A percentile compares a stretch with the other conserved stretches of the same genome.
Conservation (phyloP, 108 stramenopile genomes). For the Nannochloropsis salina region DNA sequence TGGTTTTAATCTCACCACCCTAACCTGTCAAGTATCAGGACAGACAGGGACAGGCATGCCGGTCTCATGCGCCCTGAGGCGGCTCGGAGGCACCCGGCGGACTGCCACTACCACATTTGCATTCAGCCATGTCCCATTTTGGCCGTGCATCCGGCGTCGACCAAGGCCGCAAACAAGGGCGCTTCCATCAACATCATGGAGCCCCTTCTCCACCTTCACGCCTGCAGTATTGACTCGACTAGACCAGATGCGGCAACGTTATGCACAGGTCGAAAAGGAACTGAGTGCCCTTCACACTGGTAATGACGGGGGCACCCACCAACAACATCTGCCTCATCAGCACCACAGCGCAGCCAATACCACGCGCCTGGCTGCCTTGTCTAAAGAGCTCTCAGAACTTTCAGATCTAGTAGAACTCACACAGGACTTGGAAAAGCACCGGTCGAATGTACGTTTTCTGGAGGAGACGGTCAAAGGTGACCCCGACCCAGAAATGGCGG, state of each 20-base stretch:
- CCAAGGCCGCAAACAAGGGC: neutral
- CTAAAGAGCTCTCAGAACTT: slow-evolving; percentile 9
- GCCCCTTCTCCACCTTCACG: neutral
- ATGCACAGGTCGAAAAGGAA: slow-evolving; percentile 10
- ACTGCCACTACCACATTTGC: too few relatives aligned
- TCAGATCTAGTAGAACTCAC: neutral
- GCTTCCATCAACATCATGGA: neutral
- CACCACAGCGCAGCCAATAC: neutral
- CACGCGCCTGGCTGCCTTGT: neutral
- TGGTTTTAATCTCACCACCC: too few relatives aligned
- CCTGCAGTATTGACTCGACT: neutral
- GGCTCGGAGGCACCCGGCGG: too few relatives aligned
- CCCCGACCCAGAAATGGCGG: slow-evolving; percentile 33
- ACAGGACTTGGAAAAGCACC: neutral
- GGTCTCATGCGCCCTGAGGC: too few relatives aligned
- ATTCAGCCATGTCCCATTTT: too few relatives aligned
- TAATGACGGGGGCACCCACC: neutral
- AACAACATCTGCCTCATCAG: neutral
- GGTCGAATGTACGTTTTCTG: neutral
- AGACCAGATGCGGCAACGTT: neutral
- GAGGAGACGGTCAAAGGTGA: slow-evolving; percentile 18
- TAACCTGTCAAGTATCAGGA: too few relatives aligned
- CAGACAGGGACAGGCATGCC: too few relatives aligned
- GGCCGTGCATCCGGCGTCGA: neutral
- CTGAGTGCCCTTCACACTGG: neutral